Base-by-base conservation (phyloP, 164 flowering plant species). In the Paratinospora sagittata region DNA sequence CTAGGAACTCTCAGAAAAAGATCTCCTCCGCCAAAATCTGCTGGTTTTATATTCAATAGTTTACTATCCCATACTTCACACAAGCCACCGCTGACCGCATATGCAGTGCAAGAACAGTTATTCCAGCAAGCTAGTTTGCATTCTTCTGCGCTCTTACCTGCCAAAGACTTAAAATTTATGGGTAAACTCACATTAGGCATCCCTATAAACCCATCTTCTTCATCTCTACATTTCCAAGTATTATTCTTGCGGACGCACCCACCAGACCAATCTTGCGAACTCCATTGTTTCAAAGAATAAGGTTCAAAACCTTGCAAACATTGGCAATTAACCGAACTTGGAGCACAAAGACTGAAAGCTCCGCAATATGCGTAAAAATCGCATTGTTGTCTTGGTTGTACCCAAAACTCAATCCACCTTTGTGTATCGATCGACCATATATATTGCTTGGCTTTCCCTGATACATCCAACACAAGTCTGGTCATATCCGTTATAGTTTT, bases 71-170 rank as follows among this genome's bases (percentile, higher is more conserved):
- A 52, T n/a, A 19, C 34, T 30, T 30, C 3, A 30, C 34, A 30
- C 34, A 30, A 30, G 14, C 17, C 23, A 7, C 58, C 14, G 14
- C 23, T n/a, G 8, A 16, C 17, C 4, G 58, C 17, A 52, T 17
- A 52, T 6, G 58, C 58, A 52, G 23, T 17, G 6, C 58, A 52
- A 52, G 58, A 52, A 14, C 58, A 52, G 23, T 17, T 52, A n/a
- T n/a, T n/a, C 58, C n/a, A 52, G 23, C 58, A 52, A 52, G 58
- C n/a, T n/a, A n/a, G 21, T 52, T 52, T 52, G 58, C 58, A 52
- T 17, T 52, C 58, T 52, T 52, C 6, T 1, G 19, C 23, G 17
- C 58, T 52, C 23, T 52, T 19, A n/a, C 7, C 61, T 8, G 5
- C 21, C 58, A 52, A 52, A n/a, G 23, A 1, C 58, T 52, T 19